Evolutionary conservation across 2,329 filamentous ascomycete species (phyloP).

Genomic region (Talaromyces verruculosus): DNA sequence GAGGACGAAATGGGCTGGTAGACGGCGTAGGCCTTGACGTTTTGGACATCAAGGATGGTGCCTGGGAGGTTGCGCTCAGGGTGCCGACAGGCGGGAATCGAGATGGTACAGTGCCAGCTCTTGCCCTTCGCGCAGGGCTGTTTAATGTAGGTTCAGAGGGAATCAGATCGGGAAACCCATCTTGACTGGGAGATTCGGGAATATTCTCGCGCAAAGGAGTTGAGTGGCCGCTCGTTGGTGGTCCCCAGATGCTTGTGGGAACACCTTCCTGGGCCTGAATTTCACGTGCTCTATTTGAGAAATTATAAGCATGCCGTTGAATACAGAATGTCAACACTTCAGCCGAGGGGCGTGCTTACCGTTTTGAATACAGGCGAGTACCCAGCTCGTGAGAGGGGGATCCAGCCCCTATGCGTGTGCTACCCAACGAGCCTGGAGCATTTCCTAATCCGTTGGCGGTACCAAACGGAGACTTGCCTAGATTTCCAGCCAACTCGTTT

Average conservation of each 20-base stretch:
- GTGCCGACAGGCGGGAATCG: conserved; percentile 78
- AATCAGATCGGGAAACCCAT: conserved; percentile 90
- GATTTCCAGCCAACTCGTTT: conserved; percentile 66
- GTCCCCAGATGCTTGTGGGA: conserved; percentile 79
- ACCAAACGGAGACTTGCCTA: conserved; percentile 71
- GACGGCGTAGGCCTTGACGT: conserved; percentile 82
- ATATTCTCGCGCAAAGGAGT: conserved; percentile 96
- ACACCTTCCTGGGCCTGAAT: conserved; percentile 96
- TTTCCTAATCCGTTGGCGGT: conserved; percentile 62
- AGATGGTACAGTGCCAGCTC: conserved; percentile 94
- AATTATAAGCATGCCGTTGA: conserved; percentile 22
- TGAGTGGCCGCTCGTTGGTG: conserved; percentile 92
- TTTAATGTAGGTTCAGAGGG: conserved; percentile 66
- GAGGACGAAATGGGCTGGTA: conserved; percentile 81
- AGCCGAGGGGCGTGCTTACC: conserved; percentile 60
- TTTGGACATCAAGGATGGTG: conserved; percentile 65
- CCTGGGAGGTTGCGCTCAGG: conserved; percentile 57
- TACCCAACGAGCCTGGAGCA: conserved; percentile 52
- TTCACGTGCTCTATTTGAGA: conserved; percentile 73
- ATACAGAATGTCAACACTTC: not conserved
- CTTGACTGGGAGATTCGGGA: conserved; percentile 86
- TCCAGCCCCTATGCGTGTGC: conserved; percentile 77
- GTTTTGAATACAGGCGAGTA: conserved; percentile 81
- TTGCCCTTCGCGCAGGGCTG: conserved; percentile 70
- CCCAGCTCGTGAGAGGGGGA: conserved; percentile 94